Evolutionary conservation across 2,329 filamentous ascomycete genomes (phyloP).

Genomic region (Aspergillus sojae): DNA sequence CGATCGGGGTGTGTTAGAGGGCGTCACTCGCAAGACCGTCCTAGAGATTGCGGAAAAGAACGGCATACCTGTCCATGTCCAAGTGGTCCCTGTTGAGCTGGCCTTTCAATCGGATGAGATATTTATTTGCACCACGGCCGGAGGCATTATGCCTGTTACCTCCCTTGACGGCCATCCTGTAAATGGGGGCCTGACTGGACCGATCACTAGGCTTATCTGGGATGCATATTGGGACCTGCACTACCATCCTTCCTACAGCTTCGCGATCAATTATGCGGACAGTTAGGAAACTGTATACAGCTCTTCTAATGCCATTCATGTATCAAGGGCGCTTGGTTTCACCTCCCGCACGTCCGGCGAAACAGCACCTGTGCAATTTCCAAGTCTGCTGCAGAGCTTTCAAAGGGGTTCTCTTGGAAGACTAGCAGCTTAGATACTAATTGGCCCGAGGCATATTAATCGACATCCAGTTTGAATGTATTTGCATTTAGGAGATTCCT

Average conservation of each 20-base stretch:
- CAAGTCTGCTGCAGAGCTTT: no score
- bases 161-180: constrained; percentile 48
- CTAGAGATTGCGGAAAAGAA: constrained; percentile 44
- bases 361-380: no score
- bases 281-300: no score
- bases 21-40: constrained; percentile 54
- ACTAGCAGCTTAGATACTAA: no score
- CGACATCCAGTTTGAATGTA: no score
- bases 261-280: constrained; percentile 20
- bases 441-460: no score
- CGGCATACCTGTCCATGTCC: constrained; percentile 40
- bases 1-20: constrained; percentile 51
- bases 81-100: constrained; percentile 47
- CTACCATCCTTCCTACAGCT: constrained; percentile 42
- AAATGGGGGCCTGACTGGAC: constrained; percentile 47
- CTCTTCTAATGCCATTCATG: no score
- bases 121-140: constrained; percentile 58
- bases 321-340: no score
- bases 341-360: no score
- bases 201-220: constrained; percentile 53
- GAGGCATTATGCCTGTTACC: constrained; percentile 58
- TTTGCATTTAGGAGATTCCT: no score
- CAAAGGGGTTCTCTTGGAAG: no score
- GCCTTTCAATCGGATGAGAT: constrained; percentile 52
- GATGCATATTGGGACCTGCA: constrained; percentile 56